Base-by-base conservation (phyloP, 345 rosid species). In the Laguncularia racemosa region DNA sequence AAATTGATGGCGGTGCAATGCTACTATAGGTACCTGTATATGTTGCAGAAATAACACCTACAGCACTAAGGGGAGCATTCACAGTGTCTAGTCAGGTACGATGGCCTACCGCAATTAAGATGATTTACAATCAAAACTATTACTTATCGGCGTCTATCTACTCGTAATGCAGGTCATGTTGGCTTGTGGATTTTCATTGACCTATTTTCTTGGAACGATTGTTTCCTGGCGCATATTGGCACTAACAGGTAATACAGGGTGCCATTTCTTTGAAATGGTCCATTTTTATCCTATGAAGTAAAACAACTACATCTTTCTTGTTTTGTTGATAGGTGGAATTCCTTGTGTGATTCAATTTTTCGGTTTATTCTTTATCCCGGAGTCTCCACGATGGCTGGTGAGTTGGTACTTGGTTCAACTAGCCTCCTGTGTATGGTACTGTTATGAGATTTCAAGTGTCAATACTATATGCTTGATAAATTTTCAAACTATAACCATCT, bases 351-450 rank as follows among this genome's bases (percentile, higher is more conserved):
- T 73, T 18, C 77, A 70, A 20, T 21, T 77, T 20, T 2, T 67
- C 13, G 66, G 79, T 20, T 33, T 75, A 4, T 71, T 73, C 52
- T 82, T 64, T 69, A 67, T 71, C 62, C 82, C 85, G 0, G 81
- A 71, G 50, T 76, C 85, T 57, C 84, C 79, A 2, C 61, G 81
- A 79, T 79, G 82, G 88, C 63, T 70, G 65, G 73, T 76, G 40
- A 62, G 80, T 57, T 28, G 15, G 28, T 16, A 23, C 28, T 23
- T 23, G 18, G 14, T 46, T 18, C 13, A 19, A 2, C 16, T 16
- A 8, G 46, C 15, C 40, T 14, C 26, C 9, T 7, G 44, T 23
- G 3, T 49, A 23, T 9, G 16, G 11, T 28, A 15, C 12, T 6
- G 9, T 3, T 12, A 17, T 38, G 44, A 6, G 6, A 20, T 12